Conservation (phyloP, 129 eudicot genomes). For the carrot (Daucus carota) region DNA sequence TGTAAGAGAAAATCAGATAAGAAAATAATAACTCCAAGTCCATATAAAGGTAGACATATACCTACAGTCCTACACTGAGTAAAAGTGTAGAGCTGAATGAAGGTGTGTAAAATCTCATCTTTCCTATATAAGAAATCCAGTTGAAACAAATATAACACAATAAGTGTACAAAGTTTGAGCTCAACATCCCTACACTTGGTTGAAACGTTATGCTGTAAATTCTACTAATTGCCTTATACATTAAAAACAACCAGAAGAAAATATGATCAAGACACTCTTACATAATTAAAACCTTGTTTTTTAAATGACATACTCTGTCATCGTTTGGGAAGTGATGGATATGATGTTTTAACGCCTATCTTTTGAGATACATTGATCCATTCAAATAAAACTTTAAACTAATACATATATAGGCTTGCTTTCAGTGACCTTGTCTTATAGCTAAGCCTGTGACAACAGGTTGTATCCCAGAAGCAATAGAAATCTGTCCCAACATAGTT, state of each 20-base stretch:
- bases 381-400: not conserved
- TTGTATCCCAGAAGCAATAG: not conserved
- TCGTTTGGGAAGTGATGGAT: not conserved
- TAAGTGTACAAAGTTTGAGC: not conserved
- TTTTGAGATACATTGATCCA: not conserved
- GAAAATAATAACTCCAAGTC: not conserved
- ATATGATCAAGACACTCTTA: not conserved
- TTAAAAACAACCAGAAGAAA: not conserved
- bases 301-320: not conserved
- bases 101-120: not conserved
- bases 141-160: not conserved
- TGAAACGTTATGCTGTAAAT: not conserved
- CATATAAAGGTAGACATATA: not conserved
- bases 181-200: not conserved
- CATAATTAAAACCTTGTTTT: not conserved
- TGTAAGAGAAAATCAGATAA: constrained; percentile 9
- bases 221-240: not conserved
- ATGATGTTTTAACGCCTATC: not conserved
- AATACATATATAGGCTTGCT: not conserved
- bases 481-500: not conserved
- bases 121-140: not conserved
- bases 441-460: not conserved
- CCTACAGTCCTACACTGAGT: not conserved
- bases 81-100: not conserved
- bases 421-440: not conserved